Conservation (phyloP, 345 rosid genomes). For the Salix koriyanagi region DNA sequence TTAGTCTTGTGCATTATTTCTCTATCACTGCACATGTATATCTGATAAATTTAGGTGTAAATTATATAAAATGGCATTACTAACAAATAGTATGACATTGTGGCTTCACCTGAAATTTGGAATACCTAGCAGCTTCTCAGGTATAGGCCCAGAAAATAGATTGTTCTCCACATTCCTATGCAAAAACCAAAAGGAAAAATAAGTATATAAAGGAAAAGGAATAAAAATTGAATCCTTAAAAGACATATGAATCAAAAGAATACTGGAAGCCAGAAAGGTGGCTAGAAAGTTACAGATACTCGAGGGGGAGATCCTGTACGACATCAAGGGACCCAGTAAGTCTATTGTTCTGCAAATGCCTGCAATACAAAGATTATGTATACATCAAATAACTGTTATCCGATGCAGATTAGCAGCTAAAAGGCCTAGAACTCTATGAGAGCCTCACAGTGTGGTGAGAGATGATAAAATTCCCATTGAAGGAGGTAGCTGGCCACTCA, state of each 20-base stretch:
- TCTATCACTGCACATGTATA: not conserved
- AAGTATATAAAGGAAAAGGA: not conserved
- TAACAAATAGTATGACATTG: not conserved
- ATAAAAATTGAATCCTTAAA: not conserved
- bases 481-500: slow-evolving; percentile 67
- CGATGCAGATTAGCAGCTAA: not conserved
- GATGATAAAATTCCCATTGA: slow-evolving; percentile 64
- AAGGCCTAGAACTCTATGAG: not conserved
- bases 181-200: not conserved
- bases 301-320: slow-evolving; percentile 66
- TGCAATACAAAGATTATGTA: slow-evolving; percentile 23
- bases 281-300: slow-evolving; percentile 50
- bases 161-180: slow-evolving; percentile 78
- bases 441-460: slow-evolving; percentile 68
- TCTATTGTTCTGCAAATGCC: slow-evolving; percentile 80
- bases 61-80: not conserved
- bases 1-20: not conserved
- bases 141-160: slow-evolving; percentile 85
- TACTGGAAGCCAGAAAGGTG: not conserved
- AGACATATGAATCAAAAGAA: not conserved
- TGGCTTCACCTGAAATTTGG: slow-evolving; percentile 67
- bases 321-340: slow-evolving; percentile 70
- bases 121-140: slow-evolving; percentile 52
- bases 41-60: not conserved
- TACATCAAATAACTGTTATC: not conserved